phyloP scores from a whole-genome alignment of 306 rosid species.

The Cucumis melo region DNA sequence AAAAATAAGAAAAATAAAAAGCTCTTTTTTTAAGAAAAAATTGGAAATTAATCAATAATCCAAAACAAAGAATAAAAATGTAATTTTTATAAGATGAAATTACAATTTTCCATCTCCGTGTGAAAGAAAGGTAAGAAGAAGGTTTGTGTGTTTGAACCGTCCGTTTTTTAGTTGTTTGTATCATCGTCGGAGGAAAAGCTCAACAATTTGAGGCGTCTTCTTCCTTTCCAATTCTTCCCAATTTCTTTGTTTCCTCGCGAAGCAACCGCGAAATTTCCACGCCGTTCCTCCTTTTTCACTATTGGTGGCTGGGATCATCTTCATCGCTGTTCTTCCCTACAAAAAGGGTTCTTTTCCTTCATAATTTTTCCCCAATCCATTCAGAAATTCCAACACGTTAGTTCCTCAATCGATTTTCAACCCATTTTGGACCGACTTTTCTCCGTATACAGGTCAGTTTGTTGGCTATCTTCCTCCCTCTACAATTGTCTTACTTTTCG shows the following conservation, averaged over 20 bases:
- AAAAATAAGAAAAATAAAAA: too few relatives aligned
- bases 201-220: constrained; percentile 1
- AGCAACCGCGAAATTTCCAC: neutral
- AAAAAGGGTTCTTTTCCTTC: neutral
- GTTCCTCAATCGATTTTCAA: neutral
- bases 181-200: neutral
- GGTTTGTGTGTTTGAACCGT: neutral
- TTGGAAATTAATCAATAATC: neutral
- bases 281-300: neutral
- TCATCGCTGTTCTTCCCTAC: neutral
- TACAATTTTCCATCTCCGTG: neutral
- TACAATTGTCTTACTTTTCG: neutral
- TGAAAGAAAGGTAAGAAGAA: neutral
- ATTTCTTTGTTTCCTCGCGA: neutral
- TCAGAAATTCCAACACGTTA: neutral
- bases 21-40: too few relatives aligned
- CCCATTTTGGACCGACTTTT: neutral
- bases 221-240: neutral
- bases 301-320: neutral
- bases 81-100: neutral
- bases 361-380: neutral
- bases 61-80: neutral
- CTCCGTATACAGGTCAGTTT: neutral
- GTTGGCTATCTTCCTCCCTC: neutral
- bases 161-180: neutral